Base-by-base conservation (phyloP, 352 stramenopile species). In the Phytophthora pluvialis region DNA sequence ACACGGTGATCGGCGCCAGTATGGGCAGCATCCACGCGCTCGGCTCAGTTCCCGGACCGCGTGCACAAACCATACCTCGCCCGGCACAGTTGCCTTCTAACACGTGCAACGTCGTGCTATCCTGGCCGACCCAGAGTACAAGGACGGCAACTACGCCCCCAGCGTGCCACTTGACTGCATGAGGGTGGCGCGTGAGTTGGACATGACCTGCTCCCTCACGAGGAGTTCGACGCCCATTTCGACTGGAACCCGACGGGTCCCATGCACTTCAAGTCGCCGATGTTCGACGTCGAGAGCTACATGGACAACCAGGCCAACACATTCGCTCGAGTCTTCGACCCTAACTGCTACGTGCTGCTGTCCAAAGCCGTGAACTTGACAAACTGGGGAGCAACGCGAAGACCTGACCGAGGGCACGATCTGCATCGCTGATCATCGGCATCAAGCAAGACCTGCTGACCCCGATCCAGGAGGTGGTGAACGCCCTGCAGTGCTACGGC, bases 11-110 rank as follows among this genome's bases (percentile, higher is more conserved):
- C 39, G 89, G 88, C 9, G 87, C 87, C 29, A 95, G 85, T 62
- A 95, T 97, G 90, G 88, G 88, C 42, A 86, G 90, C 48, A 96
- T 97, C 46, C 77, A 96, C 64, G 87, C 83, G n/a, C 72, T 97
- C 83, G 0, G 85, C 81, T 0, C 84, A 94, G 67, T 95, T 94
- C 63, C 83, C 89, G 3, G 72, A 91, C 25, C 86, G 77, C 87
- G 4, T 93, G 88, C 67, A 97, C 89, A 0, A 82, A 88, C 18
- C 88, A 96, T 65, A 97, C 88, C 13, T 94, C 88, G 5, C 89
- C 89, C 1, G 87, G 86, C 29, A 96, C 89, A 6, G 89, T 97
- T 7, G 89, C 88, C 5, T 86, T 96, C 28, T 81, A 88, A 25
- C 87, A 80, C 54, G 85, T 95, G 9, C 88, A 97, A 63, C 86